phyloP scores from a whole-genome alignment of 495 filamentous ascomycete species.

The Penicillium verhagenii region DNA sequence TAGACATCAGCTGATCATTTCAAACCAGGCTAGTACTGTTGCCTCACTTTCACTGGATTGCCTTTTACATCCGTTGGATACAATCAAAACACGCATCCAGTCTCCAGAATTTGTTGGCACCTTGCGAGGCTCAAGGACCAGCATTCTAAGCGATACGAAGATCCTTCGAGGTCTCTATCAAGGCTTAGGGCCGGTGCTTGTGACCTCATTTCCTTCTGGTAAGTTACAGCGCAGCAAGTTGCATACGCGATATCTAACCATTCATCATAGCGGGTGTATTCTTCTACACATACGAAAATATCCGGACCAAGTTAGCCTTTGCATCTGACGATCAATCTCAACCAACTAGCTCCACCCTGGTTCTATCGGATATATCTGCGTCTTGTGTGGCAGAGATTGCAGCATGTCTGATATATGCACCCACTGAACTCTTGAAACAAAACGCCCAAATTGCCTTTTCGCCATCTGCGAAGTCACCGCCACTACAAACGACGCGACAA shows the following conservation, averaged over 20 bases:
- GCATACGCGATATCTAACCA: neutral
- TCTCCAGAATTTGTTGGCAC: neutral
- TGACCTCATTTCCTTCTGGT: constrained; percentile 1
- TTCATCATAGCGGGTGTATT: neutral
- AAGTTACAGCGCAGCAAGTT: neutral
- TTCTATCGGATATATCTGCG: neutral
- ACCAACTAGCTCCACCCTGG: neutral
- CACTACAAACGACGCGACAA: neutral
- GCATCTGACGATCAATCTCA: neutral
- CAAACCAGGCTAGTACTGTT: neutral
- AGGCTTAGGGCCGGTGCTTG: neutral
- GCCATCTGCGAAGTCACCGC: neutral
- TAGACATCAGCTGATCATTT: neutral
- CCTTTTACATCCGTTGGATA: constrained; percentile 1
- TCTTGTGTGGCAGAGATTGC: neutral
- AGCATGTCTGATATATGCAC: neutral
- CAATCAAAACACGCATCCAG: constrained; percentile 3
- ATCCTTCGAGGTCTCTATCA: constrained; percentile 1
- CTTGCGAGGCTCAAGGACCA: neutral
- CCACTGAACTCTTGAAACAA: neutral
- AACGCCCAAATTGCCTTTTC: neutral
- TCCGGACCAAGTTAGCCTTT: neutral
- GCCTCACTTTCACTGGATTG: neutral
- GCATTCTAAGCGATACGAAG: neutral
- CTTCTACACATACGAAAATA: neutral